Base-by-base conservation (phyloP, 2,329 filamentous ascomycete species). In the Ascochyta clinopodiicola region DNA sequence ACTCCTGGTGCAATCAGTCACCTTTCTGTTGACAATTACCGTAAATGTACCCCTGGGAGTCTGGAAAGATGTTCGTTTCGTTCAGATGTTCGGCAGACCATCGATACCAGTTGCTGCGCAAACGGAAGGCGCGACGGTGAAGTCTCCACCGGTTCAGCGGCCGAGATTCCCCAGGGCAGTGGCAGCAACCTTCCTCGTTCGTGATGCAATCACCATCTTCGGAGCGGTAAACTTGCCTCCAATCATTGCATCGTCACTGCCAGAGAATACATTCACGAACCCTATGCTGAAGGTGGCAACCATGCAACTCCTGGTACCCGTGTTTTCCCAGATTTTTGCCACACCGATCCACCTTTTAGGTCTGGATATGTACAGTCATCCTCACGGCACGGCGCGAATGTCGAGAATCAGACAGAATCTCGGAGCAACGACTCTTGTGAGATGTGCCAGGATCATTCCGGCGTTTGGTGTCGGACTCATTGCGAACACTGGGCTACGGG, bases 171-270 rank as follows among this genome's bases (percentile, higher is more conserved):
- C 60, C 2, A 46, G 38, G 25, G 56, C 59, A 15, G 64, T 67
- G 1, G 63, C 58, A 31, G 56, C 67, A 13, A 64, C 66, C 12
- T 73, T 70, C 47, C 66, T 70, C 32, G 46, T 67, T 19, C 68
- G 69, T 42, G 70, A 71, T 44, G 63, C 67, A 4, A 59, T 70
- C 38, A 71, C 69, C n/a, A 67, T 72, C 37, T 66, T 70, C 22
- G 70, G 67, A 39, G 70, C 68, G 5, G 63, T 72, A 36, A 71
- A 62, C 8, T 37, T 73, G n/a, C 63, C 69, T 6, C 62, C 66
- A 4, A 63, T 68, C 42, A 37, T 72, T 31, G 59, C 66, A 2
- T 38, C 55, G 7, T 35, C 58, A 12, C 42, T 68, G 15, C 65
- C 64, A 10, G 59, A 67, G 32, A 54, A 56, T 4, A 46, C 61